Percentiles rank a stretch among this genome's conserved stretches.
Evolutionary conservation across 2,329 filamentous ascomycete species (phyloP).

Genomic region (Penicillium occitanis): DNA sequence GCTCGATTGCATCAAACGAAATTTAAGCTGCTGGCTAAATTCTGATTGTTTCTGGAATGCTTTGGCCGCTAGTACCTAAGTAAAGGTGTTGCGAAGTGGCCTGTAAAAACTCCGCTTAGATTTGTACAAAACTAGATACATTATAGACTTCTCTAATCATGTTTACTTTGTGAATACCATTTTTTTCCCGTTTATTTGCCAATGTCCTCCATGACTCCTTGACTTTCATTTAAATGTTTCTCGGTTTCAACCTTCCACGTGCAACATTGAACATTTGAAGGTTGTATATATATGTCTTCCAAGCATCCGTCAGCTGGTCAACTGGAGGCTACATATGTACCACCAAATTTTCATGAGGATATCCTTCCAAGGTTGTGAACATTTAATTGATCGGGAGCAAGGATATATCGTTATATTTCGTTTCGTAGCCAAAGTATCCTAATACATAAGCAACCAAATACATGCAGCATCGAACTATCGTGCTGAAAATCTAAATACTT

Average conservation of each 20-base stretch:
- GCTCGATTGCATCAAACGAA: not conserved
- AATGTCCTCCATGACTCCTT: not conserved
- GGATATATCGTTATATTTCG: not conserved
- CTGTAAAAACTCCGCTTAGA: not conserved
- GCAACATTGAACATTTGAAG: no score
- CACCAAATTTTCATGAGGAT: no score
- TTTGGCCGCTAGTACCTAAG: not conserved
- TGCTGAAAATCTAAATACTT: not conserved
- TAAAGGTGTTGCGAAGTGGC: not conserved
- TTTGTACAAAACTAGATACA: not conserved
- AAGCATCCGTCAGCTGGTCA: not conserved
- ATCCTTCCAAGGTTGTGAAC: not conserved
- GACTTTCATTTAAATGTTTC: not conserved
- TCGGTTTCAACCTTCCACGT: not conserved
- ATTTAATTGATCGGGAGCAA: not conserved
- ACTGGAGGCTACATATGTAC: not conserved
- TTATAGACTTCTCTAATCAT: conserved; percentile 1
- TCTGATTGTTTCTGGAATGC: not conserved
- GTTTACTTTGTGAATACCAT: not conserved
- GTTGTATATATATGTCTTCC: no score
- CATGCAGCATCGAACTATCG: not conserved
- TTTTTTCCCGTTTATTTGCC: not conserved
- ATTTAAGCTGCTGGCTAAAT: not conserved
- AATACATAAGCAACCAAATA: not conserved
- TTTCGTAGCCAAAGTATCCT: no score